These are phyloP conservation scores for Vigna nakashimae DNA, from an alignment of 306 rosid genomes.

Conservation along the genomic window DNA sequence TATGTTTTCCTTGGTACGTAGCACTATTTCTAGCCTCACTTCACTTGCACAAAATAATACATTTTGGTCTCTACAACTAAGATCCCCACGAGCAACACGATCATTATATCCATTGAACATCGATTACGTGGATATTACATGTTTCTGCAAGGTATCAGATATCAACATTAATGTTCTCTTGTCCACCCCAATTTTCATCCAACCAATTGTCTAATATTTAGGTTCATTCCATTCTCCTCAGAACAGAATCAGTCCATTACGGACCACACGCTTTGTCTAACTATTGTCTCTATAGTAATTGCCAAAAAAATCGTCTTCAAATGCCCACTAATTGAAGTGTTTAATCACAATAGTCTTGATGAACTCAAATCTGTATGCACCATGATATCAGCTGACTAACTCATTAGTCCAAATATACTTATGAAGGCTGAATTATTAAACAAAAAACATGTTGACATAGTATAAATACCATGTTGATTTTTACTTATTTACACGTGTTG, in stretches of 20 bases:
- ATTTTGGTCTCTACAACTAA: slow-evolving; percentile 45
- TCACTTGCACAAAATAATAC: slow-evolving; percentile 18
- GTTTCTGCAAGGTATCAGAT: slow-evolving; percentile 39
- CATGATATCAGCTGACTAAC: neutral
- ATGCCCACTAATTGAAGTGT: slow-evolving; percentile 17
- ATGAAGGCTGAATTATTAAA: slow-evolving; percentile 6
- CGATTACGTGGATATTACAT: slow-evolving; percentile 37
- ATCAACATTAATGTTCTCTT: slow-evolving; percentile 45
- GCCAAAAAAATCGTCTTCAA: slow-evolving; percentile 26
- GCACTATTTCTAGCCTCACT: slow-evolving; percentile 51
- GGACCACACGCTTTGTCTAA: slow-evolving; percentile 43
- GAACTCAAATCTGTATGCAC: slow-evolving; percentile 6
- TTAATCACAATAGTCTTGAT: slow-evolving; percentile 7
- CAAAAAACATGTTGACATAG: slow-evolving; percentile 1
- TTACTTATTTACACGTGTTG: slow-evolving; percentile 53
- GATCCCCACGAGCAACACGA: slow-evolving; percentile 58
- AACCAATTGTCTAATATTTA: slow-evolving; percentile 44
- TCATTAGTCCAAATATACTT: neutral
- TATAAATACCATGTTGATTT: slow-evolving; percentile 26
- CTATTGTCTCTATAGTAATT: slow-evolving; percentile 30
- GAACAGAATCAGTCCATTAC: slow-evolving; percentile 19
- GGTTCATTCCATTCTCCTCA: slow-evolving; percentile 48
- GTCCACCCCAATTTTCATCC: slow-evolving; percentile 39
- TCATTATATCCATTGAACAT: slow-evolving; percentile 64
- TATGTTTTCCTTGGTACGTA: slow-evolving; percentile 45